Evolutionary conservation across 345 rosid species (phyloP), one percentile per base, ranked within the genome.

Genomic region (Fremontodendron californicum): DNA sequence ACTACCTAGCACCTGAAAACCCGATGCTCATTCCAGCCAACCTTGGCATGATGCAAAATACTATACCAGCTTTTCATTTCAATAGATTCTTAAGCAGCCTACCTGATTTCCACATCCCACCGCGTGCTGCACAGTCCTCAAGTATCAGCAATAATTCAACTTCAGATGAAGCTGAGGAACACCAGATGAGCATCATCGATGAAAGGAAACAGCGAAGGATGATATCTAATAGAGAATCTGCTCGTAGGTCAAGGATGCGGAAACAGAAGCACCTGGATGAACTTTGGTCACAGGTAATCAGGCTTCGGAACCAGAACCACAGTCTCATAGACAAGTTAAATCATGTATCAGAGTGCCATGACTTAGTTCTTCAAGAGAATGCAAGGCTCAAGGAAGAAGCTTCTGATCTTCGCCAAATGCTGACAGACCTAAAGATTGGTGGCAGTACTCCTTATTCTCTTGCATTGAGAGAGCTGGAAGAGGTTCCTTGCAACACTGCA

Each of bases 191-290:
- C 46, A 74, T 86, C 81, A 88, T 92, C n/a, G 93, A 96, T 27
- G 98, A 96, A 80, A 91, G 99, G 94, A 93, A 88, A 86, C 91
- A 88, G 80, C 82, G 98, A 69, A 87, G 98, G 79, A 95, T 93
- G 99, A 89, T 95, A 60, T 95, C 99, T 6, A 95, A 95, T 78
- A 85, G 99, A 78, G 99, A 95, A 81, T 95, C 99, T 9, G 99
- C 99, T 25, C 87, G 99, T 1, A 84, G 99, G 85, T 95, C 99
- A 19, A 78, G 99, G 88, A 93, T 93, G 98, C 82, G 99, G 83
- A 95, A 95, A 68, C 99, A 93, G 85, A 92, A 84, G 84, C 98
- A 95, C 86, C 90, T 95, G 23, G 98, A 95, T 81, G 99, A 95
- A 80, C 91, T 95, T 35, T 90, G 93, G 93, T 85, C 97, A 55